Evolutionary conservation across 495 filamentous ascomycete species (phyloP).

Genomic region (Hypoxylon fragiforme): DNA sequence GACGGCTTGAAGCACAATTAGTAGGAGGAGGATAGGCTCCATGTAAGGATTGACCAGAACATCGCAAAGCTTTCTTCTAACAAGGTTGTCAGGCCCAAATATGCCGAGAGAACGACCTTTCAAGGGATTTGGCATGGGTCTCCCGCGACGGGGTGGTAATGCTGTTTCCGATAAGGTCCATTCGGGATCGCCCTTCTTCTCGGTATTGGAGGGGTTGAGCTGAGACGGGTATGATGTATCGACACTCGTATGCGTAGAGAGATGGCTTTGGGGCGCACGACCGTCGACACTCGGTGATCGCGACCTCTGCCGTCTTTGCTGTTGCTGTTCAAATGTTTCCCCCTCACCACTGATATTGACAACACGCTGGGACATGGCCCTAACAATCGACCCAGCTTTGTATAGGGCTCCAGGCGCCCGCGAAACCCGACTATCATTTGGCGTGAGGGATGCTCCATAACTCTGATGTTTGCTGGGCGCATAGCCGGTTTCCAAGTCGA

Average conservation of each 20-base stretch:
- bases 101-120: conserved; percentile 85
- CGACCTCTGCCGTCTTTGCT: conserved; percentile 61
- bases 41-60: conserved; percentile 84
- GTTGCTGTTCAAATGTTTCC: conserved; percentile 76
- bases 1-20: conserved; percentile 88
- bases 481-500: conserved; percentile 56
- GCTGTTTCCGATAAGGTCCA: conserved; percentile 33
- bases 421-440: conserved; percentile 57
- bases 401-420: conserved; percentile 64
- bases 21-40: conserved; percentile 81
- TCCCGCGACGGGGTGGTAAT: conserved; percentile 41
- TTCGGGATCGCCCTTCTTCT: conserved; percentile 49
- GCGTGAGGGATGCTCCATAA: conserved; percentile 52
- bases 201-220: conserved; percentile 47
- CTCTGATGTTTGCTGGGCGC: conserved; percentile 46
- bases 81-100: conserved; percentile 72
- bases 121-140: conserved; percentile 73
- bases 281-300: conserved; percentile 51
- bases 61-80: conserved; percentile 79
- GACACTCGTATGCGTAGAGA: conserved; percentile 55
- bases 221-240: conserved; percentile 54
- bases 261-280: conserved; percentile 37
- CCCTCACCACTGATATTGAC: conserved; percentile 89
- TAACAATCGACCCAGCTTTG: conserved; percentile 87
- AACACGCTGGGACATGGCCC: conserved; percentile 95